Evolutionary conservation across 441 rosid genomes (phyloP).

Genomic region (Euphorbia schlechtendalii): DNA sequence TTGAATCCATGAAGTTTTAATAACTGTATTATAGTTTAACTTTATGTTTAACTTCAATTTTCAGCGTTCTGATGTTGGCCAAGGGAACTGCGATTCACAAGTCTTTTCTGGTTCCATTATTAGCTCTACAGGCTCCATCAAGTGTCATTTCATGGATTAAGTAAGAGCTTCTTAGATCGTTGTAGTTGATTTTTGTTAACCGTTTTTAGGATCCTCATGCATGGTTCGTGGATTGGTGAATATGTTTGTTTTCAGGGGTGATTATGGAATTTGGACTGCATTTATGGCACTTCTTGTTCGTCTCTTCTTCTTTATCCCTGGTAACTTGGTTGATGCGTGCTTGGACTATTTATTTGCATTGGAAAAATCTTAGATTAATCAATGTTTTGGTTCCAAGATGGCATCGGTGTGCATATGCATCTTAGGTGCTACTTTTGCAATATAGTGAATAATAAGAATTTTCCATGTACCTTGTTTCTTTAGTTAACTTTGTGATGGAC

Average conservation of each 20-base stretch:
- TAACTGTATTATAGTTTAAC: neutral
- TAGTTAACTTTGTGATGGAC: neutral
- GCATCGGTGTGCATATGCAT: neutral
- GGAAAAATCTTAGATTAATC: neutral
- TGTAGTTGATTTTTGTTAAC: neutral
- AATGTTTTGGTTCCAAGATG: neutral
- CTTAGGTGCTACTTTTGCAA: neutral
- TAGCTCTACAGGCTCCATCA: conserved; percentile 72
- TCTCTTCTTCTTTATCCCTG: conserved; percentile 76
- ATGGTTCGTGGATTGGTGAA: conserved; percentile 11
- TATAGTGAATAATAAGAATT: neutral
- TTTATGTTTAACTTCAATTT: neutral
- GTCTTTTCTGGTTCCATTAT: conserved; percentile 68
- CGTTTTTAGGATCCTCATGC: neutral
- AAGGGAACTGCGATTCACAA: conserved; percentile 74
- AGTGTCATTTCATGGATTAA: conserved; percentile 69
- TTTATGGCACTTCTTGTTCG: conserved; percentile 78
- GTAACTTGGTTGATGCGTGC: conserved; percentile 27
- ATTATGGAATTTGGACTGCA: conserved; percentile 85
- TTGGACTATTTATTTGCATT: conserved; percentile 1
- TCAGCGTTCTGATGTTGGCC: conserved; percentile 62
- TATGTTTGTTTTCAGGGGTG: conserved; percentile 57
- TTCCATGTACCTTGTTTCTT: neutral
- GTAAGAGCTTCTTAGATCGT: conserved; percentile 30
- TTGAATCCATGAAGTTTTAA: neutral